A percentile compares a stretch with the other conserved stretches of the same genome.
These are phyloP conservation scores for Solanum gandarillasii DNA, from an alignment of 257 asterid genomes.

Conservation along the genomic window DNA sequence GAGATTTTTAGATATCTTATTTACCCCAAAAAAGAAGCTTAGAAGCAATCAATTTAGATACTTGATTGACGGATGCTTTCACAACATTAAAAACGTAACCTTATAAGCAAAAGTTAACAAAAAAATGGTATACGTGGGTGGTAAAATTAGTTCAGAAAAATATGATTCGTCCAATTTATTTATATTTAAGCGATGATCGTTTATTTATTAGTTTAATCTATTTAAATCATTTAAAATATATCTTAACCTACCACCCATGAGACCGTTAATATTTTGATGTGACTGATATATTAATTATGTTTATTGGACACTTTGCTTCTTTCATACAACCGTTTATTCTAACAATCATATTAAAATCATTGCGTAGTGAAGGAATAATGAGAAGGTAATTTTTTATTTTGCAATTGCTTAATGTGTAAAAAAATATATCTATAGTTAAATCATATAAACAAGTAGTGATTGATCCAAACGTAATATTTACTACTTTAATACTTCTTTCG, in stretches of 20 bases:
- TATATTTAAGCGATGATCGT: neutral
- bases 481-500: neutral
- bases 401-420: neutral
- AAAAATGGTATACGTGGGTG: neutral
- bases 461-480: neutral
- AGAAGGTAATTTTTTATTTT: neutral
- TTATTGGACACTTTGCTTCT: neutral
- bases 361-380: neutral
- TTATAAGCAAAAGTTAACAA: neutral
- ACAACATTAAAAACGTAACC: neutral
- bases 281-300: neutral
- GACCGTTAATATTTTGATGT: neutral
- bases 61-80: neutral
- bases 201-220: neutral
- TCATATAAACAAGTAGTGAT: neutral
- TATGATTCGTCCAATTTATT: fast-evolving
- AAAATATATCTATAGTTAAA: too few relatives aligned
- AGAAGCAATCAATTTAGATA: neutral
- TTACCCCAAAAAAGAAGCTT: neutral
- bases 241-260: fast-evolving
- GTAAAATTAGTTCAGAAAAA: neutral
- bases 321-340: neutral
- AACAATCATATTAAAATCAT: too few relatives aligned
- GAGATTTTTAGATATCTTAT: neutral
- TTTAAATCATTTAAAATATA: neutral